phyloP scores from a whole-genome alignment of 1,139 yeast genomes.

The Geotrichum siamense region DNA sequence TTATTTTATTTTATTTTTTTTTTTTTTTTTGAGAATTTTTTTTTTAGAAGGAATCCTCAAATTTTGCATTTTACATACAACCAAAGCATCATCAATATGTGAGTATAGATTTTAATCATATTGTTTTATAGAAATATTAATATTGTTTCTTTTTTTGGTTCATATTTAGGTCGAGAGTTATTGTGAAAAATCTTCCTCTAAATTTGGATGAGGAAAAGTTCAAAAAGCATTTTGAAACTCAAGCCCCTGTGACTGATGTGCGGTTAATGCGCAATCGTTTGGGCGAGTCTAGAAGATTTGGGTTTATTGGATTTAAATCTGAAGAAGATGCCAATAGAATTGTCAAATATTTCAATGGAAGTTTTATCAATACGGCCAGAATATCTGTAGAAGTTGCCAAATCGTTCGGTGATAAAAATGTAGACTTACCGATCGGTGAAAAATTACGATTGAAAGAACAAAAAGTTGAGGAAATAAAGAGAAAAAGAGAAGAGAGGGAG shows the following conservation, averaged over 20 bases:
- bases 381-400: conserved; percentile 78
- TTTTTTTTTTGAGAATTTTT: neutral
- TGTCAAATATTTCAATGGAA: conserved; percentile 62
- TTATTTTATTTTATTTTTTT: conserved; percentile 1
- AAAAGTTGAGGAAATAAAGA: conserved; percentile 14
- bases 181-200: conserved; percentile 87
- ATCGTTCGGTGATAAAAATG: conserved; percentile 75
- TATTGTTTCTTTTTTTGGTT: neutral
- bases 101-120: neutral
- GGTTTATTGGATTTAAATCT: conserved; percentile 78
- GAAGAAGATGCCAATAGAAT: conserved; percentile 72
- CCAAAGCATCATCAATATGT: neutral
- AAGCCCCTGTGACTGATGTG: conserved; percentile 64
- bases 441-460: conserved; percentile 45
- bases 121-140: neutral
- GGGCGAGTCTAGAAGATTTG: conserved; percentile 90
- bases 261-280: conserved; percentile 69
- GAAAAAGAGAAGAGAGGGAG: conserved; percentile 18
- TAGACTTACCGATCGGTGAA: conserved; percentile 60
- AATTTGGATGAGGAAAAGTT: conserved; percentile 73
- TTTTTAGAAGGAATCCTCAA: too few species aligned
- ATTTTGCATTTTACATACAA: too few species aligned
- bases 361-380: conserved; percentile 77
- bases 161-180: conserved; percentile 69
- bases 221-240: conserved; percentile 49